These are phyloP conservation scores for Peziza echinospora DNA, from an alignment of 495 filamentous ascomycete genomes.

Conservation along the genomic window DNA sequence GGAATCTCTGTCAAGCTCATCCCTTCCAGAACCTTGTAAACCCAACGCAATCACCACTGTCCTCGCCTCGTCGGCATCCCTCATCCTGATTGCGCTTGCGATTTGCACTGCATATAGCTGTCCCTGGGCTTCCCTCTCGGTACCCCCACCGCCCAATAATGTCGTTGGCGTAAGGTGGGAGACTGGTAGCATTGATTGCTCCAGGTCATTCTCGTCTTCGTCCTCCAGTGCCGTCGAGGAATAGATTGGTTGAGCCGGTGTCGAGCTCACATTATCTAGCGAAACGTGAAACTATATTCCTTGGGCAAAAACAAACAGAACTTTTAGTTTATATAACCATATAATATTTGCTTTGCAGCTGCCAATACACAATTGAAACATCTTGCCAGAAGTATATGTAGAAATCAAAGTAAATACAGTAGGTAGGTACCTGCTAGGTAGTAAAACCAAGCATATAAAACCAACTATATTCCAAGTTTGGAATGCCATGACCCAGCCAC, in stretches of 20 bases:
- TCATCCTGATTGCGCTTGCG: constrained; percentile 50
- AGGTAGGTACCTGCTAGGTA: too few relatives aligned
- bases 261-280: too few relatives aligned
- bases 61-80: constrained; percentile 53
- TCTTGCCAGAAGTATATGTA: neutral
- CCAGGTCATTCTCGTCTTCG: constrained; percentile 28
- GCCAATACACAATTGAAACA: too few relatives aligned
- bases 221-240: constrained; percentile 33
- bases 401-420: too few relatives aligned
- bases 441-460: too few relatives aligned
- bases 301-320: too few relatives aligned
- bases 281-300: constrained; percentile 82
- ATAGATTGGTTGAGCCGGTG: constrained; percentile 32
- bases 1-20: constrained; percentile 39
- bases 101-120: constrained; percentile 80
- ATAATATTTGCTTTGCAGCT: too few relatives aligned
- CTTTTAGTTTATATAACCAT: too few relatives aligned
- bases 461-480: too few relatives aligned
- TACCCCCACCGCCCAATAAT: constrained; percentile 59
- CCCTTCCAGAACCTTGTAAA: constrained; percentile 34
- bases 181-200: constrained; percentile 38
- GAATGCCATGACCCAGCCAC: too few relatives aligned
- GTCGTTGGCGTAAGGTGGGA: constrained; percentile 69
- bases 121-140: constrained; percentile 59
- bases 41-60: constrained; percentile 68